phyloP scores from a whole-genome alignment of 1,284 basidiomycete species.

The Wallemia ichthyophaga region DNA sequence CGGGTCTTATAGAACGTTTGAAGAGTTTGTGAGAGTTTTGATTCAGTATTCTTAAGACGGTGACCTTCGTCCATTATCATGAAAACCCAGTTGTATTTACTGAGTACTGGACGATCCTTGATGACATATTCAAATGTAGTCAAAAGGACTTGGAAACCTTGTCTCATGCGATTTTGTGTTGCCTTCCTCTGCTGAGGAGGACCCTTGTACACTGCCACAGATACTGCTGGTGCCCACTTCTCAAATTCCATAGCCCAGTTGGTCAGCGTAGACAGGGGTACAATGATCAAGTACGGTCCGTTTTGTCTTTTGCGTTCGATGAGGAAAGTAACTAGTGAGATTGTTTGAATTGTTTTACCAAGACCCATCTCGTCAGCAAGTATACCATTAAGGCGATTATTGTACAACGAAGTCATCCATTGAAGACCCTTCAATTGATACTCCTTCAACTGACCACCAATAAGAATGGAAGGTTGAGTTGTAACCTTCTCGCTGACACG shows the following conservation, averaged over 20 bases:
- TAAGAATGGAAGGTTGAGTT: constrained; percentile 49
- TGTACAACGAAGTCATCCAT: constrained; percentile 91
- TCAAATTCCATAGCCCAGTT: constrained; percentile 96
- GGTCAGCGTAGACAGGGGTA: constrained; percentile 89
- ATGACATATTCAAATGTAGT: constrained; percentile 99
- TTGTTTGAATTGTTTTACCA: constrained; percentile 74
- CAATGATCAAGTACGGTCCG: constrained; percentile 89
- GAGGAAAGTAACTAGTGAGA: constrained; percentile 81
- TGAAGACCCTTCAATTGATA: constrained; percentile 96
- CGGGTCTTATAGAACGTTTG: constrained; percentile 77
- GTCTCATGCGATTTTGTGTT: constrained; percentile 39
- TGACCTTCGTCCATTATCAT: constrained; percentile 99
- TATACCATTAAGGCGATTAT: constrained; percentile 97
- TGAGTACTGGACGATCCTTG: constrained; percentile 70
- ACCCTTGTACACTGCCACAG: constrained; percentile 71
- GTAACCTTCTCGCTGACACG: constrained; percentile 64
- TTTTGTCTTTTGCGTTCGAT: constrained; percentile 74
- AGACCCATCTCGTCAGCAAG: constrained; percentile 97
- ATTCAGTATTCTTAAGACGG: constrained; percentile 97
- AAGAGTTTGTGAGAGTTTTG: constrained; percentile 72
- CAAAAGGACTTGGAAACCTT: constrained; percentile 72
- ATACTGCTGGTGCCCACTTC: constrained; percentile 79
- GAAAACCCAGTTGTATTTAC: constrained; percentile 87
- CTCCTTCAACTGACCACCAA: constrained; percentile 77
- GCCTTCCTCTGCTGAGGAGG: constrained; percentile 49